Conservation (phyloP, 768 basidiomycete species). For the Suillus subalutaceus region DNA sequence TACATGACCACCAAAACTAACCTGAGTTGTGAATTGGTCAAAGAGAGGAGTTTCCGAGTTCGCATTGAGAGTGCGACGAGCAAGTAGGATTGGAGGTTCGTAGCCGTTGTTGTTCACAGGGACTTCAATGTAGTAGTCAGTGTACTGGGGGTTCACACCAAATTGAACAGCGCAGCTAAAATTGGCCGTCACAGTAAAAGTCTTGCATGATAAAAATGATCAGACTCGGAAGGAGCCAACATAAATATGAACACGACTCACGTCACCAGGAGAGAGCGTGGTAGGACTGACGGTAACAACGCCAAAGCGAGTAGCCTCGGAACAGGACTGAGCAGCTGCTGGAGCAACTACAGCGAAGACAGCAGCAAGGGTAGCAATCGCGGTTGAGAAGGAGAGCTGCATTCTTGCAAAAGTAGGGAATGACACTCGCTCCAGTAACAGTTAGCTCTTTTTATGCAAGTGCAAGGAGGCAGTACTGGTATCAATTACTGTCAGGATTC, state of each 20-base stretch:
- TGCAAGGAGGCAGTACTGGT: slow-evolving; percentile 2
- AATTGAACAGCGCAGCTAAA: slow-evolving; percentile 31
- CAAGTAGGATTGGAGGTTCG: slow-evolving; percentile 33
- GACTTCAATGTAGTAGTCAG: slow-evolving; percentile 38
- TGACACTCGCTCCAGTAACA: not conserved
- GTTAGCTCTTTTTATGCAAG: slow-evolving; percentile 1
- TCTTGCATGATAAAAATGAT: slow-evolving; percentile 17
- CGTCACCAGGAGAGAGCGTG: slow-evolving; percentile 27
- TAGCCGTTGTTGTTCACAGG: slow-evolving; percentile 33
- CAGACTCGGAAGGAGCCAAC: not conserved
- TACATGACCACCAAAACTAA: slow-evolving; percentile 9
- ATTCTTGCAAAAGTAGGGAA: slow-evolving; percentile 13
- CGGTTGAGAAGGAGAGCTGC: slow-evolving; percentile 19
- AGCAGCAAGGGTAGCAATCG: slow-evolving; percentile 15
- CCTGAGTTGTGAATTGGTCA: slow-evolving; percentile 22
- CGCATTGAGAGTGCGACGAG: slow-evolving; percentile 20
- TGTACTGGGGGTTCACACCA: slow-evolving; percentile 25
- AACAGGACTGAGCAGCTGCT: slow-evolving; percentile 22
- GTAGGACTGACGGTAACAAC: slow-evolving; percentile 21
- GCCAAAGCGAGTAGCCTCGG: slow-evolving; percentile 27
- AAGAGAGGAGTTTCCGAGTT: slow-evolving; percentile 11
- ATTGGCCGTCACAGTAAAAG: slow-evolving; percentile 23
- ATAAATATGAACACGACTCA: slow-evolving; percentile 11
- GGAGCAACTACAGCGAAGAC: slow-evolving; percentile 23
- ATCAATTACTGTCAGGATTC: too few relatives aligned